These are phyloP conservation scores for Sclerotinia borealis DNA, from an alignment of 2,329 filamentous ascomycete species.

Conservation along the genomic window DNA sequence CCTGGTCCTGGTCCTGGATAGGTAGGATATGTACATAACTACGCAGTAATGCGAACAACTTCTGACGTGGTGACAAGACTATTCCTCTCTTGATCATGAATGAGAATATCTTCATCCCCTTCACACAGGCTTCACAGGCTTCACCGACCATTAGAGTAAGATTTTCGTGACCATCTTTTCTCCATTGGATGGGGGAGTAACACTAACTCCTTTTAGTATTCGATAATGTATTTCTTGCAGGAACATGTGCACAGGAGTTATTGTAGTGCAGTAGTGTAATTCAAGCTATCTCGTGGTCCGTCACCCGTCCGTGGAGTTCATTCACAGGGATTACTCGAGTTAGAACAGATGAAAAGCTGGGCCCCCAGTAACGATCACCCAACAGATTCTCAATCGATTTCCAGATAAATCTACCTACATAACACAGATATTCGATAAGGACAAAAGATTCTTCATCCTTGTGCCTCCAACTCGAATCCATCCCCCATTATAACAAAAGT, in stretches of 20 bases:
- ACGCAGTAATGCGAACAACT: not conserved
- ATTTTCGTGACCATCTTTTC: not conserved
- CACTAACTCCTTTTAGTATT: not conserved
- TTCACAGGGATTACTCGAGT: not conserved
- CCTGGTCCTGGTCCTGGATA: too few species aligned
- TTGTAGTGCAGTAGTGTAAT: not conserved
- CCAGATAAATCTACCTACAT: too few species aligned
- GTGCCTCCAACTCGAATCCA: too few species aligned
- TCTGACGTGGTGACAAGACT: constrained; percentile 2
- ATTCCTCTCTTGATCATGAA: not conserved
- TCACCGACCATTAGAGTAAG: not conserved
- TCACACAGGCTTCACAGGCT: not conserved
- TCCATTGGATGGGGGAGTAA: not conserved
- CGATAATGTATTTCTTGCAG: constrained; percentile 3
- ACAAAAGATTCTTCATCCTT: too few species aligned
- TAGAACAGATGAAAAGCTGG: not conserved
- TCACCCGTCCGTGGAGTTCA: not conserved
- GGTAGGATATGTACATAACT: not conserved
- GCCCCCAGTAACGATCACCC: too few species aligned
- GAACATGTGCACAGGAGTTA: not conserved
- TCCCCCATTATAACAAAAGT: too few species aligned
- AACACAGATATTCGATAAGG: too few species aligned
- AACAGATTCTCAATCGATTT: too few species aligned
- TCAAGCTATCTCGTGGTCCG: too few species aligned
- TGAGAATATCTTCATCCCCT: not conserved